phyloP scores from a whole-genome alignment of 177 flowering plant genomes.

The Tripterygium wilfordii region DNA sequence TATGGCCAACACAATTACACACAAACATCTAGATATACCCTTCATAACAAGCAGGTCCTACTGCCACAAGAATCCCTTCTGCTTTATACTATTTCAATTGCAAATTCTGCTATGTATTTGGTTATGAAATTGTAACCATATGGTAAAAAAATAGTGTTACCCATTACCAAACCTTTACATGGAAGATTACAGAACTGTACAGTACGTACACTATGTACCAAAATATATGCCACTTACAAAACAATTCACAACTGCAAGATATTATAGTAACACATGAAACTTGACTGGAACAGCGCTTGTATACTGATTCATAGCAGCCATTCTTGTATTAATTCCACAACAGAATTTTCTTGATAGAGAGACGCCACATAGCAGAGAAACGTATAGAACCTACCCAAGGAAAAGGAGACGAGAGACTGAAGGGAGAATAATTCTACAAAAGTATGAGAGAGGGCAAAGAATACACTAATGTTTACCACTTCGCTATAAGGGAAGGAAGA shows the following conservation, averaged over 20 bases:
- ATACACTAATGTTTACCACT: conserved; percentile 4
- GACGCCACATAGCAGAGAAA: neutral
- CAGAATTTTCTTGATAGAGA: neutral
- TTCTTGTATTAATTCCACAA: conserved; percentile 6
- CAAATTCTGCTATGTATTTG: too few species aligned
- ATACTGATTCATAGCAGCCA: conserved; percentile 11
- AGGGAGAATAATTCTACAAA: conserved; percentile 9
- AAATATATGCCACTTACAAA: conserved; percentile 2
- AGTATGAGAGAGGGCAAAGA: conserved; percentile 7
- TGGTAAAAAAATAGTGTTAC: too few species aligned
- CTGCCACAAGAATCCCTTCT: too few species aligned
- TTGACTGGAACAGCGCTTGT: conserved; percentile 12
- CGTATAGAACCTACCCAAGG: neutral
- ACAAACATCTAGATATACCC: too few species aligned
- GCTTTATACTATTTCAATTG: too few species aligned
- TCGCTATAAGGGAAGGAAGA: neutral
- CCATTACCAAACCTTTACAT: neutral
- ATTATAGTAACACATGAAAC: neutral
- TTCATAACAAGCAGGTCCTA: too few species aligned
- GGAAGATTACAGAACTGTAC: conserved; percentile 9
- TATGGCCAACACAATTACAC: too few species aligned
- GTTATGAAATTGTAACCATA: too few species aligned
- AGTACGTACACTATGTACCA: neutral
- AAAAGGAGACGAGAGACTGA: conserved; percentile 1
- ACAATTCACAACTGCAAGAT: conserved; percentile 15